phyloP scores from a whole-genome alignment of 2,329 filamentous ascomycete genomes.

The Xylaria multiplex region DNA sequence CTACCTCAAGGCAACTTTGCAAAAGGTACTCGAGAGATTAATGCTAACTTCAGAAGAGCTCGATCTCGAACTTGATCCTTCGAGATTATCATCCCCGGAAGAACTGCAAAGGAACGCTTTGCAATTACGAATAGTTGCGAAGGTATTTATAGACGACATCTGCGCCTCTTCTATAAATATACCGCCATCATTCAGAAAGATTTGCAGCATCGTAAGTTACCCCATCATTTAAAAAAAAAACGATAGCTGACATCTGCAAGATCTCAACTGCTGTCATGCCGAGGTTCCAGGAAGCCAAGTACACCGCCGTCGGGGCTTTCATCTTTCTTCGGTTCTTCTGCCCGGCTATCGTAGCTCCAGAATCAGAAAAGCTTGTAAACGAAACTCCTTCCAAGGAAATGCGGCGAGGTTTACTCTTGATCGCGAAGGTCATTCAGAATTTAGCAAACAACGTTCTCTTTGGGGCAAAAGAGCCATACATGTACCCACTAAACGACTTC shows the following conservation, averaged over 20 bases:
- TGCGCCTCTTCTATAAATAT: slow-evolving; percentile 70
- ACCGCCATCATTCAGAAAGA: slow-evolving; percentile 71
- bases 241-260: slow-evolving; percentile 47
- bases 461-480: slow-evolving; percentile 76
- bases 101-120: slow-evolving; percentile 73
- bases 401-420: slow-evolving; percentile 73
- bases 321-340: slow-evolving; percentile 79
- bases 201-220: slow-evolving; percentile 71
- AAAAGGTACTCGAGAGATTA: slow-evolving; percentile 73
- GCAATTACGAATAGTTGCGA: slow-evolving; percentile 73
- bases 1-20: slow-evolving; percentile 71
- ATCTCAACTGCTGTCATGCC: slow-evolving; percentile 72
- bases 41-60: slow-evolving; percentile 74
- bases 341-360: slow-evolving; percentile 75
- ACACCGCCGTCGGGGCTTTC: slow-evolving; percentile 76
- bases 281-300: slow-evolving; percentile 75
- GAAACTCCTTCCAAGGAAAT: slow-evolving; percentile 73
- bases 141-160: slow-evolving; percentile 77
- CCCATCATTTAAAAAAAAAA: neutral
- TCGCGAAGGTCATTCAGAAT: slow-evolving; percentile 77
- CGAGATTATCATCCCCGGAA: slow-evolving; percentile 67
- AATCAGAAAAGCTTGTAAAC: slow-evolving; percentile 72
- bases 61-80: slow-evolving; percentile 74
- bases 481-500: slow-evolving; percentile 77
- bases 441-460: slow-evolving; percentile 78